These are phyloP conservation scores for Pleurotus eryngii DNA, from an alignment of 768 basidiomycete genomes.

Conservation along the genomic window DNA sequence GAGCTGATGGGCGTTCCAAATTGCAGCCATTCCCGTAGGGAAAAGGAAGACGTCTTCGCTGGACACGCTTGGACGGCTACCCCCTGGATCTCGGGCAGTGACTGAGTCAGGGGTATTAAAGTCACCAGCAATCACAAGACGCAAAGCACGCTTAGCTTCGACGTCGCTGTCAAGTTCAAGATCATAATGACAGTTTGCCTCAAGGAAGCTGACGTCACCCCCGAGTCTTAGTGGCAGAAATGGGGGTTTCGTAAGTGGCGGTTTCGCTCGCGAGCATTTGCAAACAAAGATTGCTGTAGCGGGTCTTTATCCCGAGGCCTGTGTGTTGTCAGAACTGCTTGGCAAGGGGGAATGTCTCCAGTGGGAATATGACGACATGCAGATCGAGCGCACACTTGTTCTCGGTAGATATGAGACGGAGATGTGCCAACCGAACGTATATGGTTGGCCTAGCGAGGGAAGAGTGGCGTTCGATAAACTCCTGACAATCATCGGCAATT, in stretches of 20 bases:
- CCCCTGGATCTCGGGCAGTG: background rate
- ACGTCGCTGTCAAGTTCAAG: constrained; percentile 11
- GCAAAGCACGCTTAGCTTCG: constrained; percentile 68
- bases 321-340: constrained; percentile 98
- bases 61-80: constrained; percentile 36
- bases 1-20: constrained; percentile 87
- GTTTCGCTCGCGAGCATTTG: constrained; percentile 56
- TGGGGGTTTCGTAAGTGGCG: constrained; percentile 21
- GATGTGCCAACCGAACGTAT: constrained; percentile 60
- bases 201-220: background rate
- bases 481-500: constrained; percentile 72
- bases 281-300: constrained; percentile 81
- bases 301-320: constrained; percentile 85
- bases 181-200: constrained; percentile 9
- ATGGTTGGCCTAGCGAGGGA: constrained; percentile 37
- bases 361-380: constrained; percentile 79
- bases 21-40: constrained; percentile 89
- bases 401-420: constrained; percentile 59
- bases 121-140: constrained; percentile 70
- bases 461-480: constrained; percentile 61
- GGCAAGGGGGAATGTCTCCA: constrained; percentile 56
- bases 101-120: background rate
- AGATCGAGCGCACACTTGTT: constrained; percentile 41
- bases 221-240: too few species aligned
- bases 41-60: constrained; percentile 90